Base-by-base conservation (phyloP, 768 basidiomycete genomes). In the Trametes elegans region DNA sequence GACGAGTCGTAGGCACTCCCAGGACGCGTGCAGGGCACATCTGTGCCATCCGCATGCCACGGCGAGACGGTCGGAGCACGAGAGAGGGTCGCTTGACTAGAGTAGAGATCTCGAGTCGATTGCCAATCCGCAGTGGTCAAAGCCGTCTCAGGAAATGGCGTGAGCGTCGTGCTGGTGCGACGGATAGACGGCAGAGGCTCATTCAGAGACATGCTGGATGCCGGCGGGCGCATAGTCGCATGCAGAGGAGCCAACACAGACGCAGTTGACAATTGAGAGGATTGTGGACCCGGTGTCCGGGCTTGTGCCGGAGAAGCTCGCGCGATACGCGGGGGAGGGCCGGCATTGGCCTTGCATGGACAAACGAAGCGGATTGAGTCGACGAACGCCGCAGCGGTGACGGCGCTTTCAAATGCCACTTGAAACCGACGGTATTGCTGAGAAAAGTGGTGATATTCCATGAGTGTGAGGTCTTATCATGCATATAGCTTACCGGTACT, bases 351-450 rank as follows among this genome's bases (percentile, higher is more conserved):
- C 67, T 84, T 87, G 74, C 89, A 92, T 4, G 88, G 89, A 64
- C 89, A 91, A 35, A 90, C 79, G 5, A 77, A 72, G 42, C 79
- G 78, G 62, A 91, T 83, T 5, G 79, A 71, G 26, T 82, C 76
- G 53, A 90, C 78, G 57, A 87, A 86, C 58, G 81, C 77, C 2
- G 72, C 65, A 0, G 83, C 80, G 28, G 79, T 76, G 3, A 66
- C 54, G 14, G 73, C 47, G n/a, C 77, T 74, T 46, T 73, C 65
- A 58, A 92, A 90, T 19, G 84, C 83, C 26, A 90, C 77, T 66
- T 92, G 89, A 62, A 92, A 88, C 14, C 89, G 84, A 46, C 86
- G 82, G 66, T 85, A 88, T 2, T 75, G 70, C 89, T 90, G n/a
- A 7, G 48, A 21, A 70, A 9, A 13, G 7, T 41, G 34, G 52